Evolutionary conservation across 2,329 filamentous ascomycete genomes (phyloP).

Genomic region (Aureobasidium sp.): DNA sequence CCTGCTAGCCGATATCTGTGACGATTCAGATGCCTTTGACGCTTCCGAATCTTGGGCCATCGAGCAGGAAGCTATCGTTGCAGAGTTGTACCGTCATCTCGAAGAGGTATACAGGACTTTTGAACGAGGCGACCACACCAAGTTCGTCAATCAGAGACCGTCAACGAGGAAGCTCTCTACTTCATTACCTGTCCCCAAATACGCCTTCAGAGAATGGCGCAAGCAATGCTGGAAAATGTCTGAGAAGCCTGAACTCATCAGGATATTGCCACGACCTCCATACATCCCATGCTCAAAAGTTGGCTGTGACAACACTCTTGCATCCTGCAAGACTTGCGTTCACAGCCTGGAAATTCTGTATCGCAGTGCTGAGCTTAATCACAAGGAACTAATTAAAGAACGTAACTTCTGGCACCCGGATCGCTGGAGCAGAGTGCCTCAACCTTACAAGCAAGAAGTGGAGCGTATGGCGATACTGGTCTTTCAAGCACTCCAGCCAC

Average conservation of each 20-base stretch:
- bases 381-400: not conserved
- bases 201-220: not conserved
- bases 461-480: not conserved
- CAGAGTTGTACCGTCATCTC: not conserved
- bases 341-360: not conserved
- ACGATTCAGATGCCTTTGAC: not conserved
- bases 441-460: not conserved
- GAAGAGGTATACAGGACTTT: not conserved
- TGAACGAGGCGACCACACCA: not conserved
- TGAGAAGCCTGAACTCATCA: not conserved
- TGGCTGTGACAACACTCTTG: not conserved
- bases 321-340: not conserved
- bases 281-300: not conserved
- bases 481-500: not conserved
- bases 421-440: not conserved
- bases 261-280: not conserved
- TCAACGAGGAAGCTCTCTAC: too few species aligned
- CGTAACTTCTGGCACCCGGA: not conserved
- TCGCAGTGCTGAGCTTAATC: not conserved
- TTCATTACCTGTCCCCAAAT: too few species aligned
- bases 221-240: not conserved
- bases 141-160: not conserved
- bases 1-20: not conserved
- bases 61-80: not conserved
- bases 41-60: not conserved